A percentile compares a stretch with the other conserved stretches of the same genome.
phyloP scores from a whole-genome alignment of 2,329 filamentous ascomycete species.

The Neopestalotiopsis clavispora region DNA sequence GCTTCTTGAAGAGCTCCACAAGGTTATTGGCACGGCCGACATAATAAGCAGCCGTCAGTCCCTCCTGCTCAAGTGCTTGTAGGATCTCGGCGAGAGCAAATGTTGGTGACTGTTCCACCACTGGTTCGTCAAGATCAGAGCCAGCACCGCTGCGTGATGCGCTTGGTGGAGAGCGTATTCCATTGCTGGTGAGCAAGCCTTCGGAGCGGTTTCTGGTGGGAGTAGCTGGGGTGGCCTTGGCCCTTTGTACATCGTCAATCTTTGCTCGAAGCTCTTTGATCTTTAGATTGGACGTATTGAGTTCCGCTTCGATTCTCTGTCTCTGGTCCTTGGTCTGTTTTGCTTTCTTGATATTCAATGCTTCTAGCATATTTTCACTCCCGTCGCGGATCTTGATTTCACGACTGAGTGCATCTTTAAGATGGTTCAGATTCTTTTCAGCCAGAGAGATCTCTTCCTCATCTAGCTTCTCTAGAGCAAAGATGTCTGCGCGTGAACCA shows the following conservation, averaged over 20 bases:
- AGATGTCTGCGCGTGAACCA: conserved; percentile 60
- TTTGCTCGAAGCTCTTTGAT: conserved; percentile 65
- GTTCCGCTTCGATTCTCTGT: conserved; percentile 80
- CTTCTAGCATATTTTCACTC: conserved; percentile 96
- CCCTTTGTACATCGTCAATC: conserved; percentile 64
- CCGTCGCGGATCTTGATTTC: conserved; percentile 98
- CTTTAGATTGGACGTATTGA: conserved; percentile 82
- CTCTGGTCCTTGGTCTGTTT: conserved; percentile 93
- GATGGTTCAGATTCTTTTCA: conserved; percentile 75
- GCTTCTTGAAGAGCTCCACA: conserved; percentile 93
- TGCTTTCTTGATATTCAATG: conserved; percentile 89
- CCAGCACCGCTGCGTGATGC: conserved; percentile 58
- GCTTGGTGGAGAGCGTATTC: conserved; percentile 62
- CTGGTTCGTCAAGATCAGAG: conserved; percentile 69
- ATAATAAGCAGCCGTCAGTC: conserved; percentile 92
- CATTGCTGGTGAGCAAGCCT: conserved; percentile 48
- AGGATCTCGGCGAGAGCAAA: conserved; percentile 89
- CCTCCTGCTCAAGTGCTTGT: conserved; percentile 85
- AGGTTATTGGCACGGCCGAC: conserved; percentile 89
- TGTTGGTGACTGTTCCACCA: conserved; percentile 73
- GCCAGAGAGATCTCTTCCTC: conserved; percentile 63
- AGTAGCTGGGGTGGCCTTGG: conserved; percentile 51
- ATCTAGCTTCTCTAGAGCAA: conserved; percentile 62
- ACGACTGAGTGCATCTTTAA: conserved; percentile 87
- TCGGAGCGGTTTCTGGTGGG: conserved; percentile 60